phyloP scores from a whole-genome alignment of 371 early-diverging fungal species.

The Mortierella sp. region DNA sequence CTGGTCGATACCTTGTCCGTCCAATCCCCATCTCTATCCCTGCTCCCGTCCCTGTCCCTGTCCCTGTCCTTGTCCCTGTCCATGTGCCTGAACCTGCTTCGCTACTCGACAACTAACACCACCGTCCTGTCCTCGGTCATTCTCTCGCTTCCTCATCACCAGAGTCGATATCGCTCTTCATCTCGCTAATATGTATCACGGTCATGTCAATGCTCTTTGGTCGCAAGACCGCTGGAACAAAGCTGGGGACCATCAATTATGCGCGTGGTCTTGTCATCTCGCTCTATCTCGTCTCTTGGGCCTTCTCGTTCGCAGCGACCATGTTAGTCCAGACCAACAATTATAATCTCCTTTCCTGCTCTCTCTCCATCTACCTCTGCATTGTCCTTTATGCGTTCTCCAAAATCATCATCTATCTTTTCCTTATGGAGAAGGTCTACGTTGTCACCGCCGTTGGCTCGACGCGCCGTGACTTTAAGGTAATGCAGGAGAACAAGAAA shows the following conservation, averaged over 20 bases:
- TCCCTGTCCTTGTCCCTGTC: too few relatives aligned
- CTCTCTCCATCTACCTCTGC: constrained; percentile 55
- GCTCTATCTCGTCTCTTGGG: constrained; percentile 61
- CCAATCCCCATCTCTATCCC: too few relatives aligned
- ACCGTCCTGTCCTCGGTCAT: too few relatives aligned
- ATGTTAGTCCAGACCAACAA: constrained; percentile 66
- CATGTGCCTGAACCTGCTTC: too few relatives aligned
- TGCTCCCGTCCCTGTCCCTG: too few relatives aligned
- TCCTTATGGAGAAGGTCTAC: constrained; percentile 67
- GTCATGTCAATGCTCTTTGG: constrained; percentile 66
- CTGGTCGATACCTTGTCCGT: too few relatives aligned
- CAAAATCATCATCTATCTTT: constrained; percentile 62
- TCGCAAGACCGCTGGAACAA: constrained; percentile 63
- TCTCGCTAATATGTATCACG: constrained; percentile 60
- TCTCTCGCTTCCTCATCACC: too few relatives aligned
- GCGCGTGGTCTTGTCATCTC: constrained; percentile 58
- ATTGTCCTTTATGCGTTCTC: constrained; percentile 56
- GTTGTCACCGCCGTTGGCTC: constrained; percentile 45
- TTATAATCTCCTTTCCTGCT: constrained; percentile 61
- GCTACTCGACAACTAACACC: too few relatives aligned
- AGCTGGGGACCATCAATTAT: constrained; percentile 56
- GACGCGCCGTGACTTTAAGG: constrained; percentile 28
- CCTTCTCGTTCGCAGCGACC: constrained; percentile 61
- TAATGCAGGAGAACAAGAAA: constrained; percentile 9
- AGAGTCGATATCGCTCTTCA: constrained; percentile 23